Evolutionary conservation across 495 filamentous ascomycete species (phyloP).

Genomic region (Daldinia loculata): DNA sequence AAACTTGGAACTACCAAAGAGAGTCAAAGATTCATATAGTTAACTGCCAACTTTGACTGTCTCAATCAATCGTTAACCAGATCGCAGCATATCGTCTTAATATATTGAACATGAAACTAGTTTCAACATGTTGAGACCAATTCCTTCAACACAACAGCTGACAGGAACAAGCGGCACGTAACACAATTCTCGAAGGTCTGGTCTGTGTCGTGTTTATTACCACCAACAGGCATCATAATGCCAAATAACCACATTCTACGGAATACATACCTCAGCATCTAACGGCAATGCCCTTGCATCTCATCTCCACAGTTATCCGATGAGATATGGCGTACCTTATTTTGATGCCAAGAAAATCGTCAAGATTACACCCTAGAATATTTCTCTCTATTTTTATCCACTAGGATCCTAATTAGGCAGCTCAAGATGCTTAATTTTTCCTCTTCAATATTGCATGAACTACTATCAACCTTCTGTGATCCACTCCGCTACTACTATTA

Average conservation of each 20-base stretch:
- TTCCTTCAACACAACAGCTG: conserved; percentile 10
- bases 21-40: conserved; percentile 26
- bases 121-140: not conserved
- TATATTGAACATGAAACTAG: conserved; percentile 32
- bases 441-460: conserved; percentile 7
- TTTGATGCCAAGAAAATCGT: conserved; percentile 20
- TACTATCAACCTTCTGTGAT: not conserved
- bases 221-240: conserved; percentile 7
- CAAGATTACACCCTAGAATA: not conserved
- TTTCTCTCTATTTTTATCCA: conserved; percentile 34
- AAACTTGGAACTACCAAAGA: conserved; percentile 30
- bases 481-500: not conserved
- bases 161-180: conserved; percentile 17
- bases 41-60: not conserved
- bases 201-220: conserved; percentile 27
- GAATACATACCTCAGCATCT: conserved; percentile 5
- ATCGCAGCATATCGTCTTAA: not conserved
- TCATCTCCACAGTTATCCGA: conserved; percentile 27
- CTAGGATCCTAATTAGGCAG: conserved; percentile 18
- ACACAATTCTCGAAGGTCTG: conserved; percentile 9
- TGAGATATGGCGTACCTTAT: conserved; percentile 2
- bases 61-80: not conserved
- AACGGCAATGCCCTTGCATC: conserved; percentile 15
- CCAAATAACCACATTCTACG: conserved; percentile 1
- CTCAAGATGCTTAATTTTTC: conserved; percentile 18